Conservation (phyloP, 768 basidiomycete species). For the Royoungia palumana region DNA sequence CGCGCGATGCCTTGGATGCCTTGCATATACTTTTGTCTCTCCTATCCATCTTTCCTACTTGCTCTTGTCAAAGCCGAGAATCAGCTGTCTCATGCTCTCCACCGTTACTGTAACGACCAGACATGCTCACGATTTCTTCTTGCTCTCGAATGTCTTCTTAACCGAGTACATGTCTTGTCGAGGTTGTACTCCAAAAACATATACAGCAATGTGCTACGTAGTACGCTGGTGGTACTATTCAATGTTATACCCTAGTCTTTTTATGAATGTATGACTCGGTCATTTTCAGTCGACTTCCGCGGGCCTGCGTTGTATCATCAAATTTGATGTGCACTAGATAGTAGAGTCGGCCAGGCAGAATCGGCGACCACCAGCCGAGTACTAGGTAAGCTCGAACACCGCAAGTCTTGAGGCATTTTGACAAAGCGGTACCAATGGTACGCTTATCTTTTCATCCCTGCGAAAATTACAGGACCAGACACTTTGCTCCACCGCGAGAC, state of each 20-base stretch:
- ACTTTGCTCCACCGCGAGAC: conserved; percentile 71
- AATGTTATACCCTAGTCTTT: conserved; percentile 13
- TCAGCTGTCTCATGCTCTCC: conserved; percentile 20
- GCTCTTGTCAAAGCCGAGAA: conserved; percentile 17
- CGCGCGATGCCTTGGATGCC: conserved; percentile 27
- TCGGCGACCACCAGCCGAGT: not conserved
- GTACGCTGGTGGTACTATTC: conserved; percentile 6
- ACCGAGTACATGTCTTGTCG: conserved; percentile 32
- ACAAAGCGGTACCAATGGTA: conserved; percentile 1
- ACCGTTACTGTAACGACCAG: conserved; percentile 64
- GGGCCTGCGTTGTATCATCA: conserved; percentile 2
- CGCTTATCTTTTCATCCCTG: conserved; percentile 64
- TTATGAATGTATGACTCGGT: not conserved
- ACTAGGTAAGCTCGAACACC: conserved; percentile 4
- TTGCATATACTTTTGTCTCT: conserved; percentile 13
- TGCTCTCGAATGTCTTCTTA: conserved; percentile 33
- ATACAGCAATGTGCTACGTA: conserved; percentile 15
- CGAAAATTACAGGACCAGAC: conserved; percentile 55
- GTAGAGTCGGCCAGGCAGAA: not conserved
- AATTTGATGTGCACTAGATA: conserved; percentile 4
- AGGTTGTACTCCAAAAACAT: conserved; percentile 19
- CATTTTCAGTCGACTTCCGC: not conserved
- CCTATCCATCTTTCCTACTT: conserved; percentile 5
- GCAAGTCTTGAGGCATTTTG: conserved; percentile 4
- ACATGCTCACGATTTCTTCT: conserved; percentile 51